A percentile compares a stretch with the other conserved stretches of the same genome.
Evolutionary conservation across 179 eudicot species (phyloP).

Genomic region (Nepenthes alata): DNA sequence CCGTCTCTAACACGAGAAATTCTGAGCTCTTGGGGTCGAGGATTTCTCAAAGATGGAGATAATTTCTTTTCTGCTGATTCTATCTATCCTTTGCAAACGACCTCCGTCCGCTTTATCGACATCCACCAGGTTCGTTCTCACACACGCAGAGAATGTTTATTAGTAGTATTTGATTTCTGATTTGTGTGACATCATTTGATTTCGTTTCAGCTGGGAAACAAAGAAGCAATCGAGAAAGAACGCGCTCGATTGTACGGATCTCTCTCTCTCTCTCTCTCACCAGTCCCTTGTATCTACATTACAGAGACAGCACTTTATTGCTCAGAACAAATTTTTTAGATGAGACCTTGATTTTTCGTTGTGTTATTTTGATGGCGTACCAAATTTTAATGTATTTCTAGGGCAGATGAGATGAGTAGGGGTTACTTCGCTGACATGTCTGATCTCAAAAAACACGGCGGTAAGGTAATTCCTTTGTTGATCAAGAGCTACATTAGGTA

Average conservation of each 20-base stretch:
- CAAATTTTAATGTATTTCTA: constrained; percentile 17
- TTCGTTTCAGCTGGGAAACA: constrained; percentile 54
- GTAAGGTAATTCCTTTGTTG: constrained; percentile 45
- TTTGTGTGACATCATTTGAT: not conserved
- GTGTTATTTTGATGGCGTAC: not conserved
- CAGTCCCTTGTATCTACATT: too few relatives aligned
- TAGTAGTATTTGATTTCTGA: not conserved
- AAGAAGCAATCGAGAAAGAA: constrained; percentile 69
- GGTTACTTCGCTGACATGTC: constrained; percentile 85
- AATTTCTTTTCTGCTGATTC: constrained; percentile 13
- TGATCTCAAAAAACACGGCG: constrained; percentile 73
- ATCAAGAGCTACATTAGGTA: not conserved
- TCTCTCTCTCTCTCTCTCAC: not conserved
- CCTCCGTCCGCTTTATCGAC: constrained; percentile 53
- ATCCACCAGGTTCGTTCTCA: constrained; percentile 46
- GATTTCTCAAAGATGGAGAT: constrained; percentile 6
- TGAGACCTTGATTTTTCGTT: not conserved
- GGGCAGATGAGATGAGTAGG: constrained; percentile 98
- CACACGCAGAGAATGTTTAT: not conserved
- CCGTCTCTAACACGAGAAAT: not conserved
- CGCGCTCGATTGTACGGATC: constrained; percentile 77
- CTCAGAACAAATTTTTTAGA: too few relatives aligned
- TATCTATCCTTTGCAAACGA: constrained; percentile 30
- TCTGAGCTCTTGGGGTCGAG: constrained; percentile 8
- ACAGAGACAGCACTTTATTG: too few relatives aligned